These are phyloP conservation scores for Penicillium frequentans DNA, from an alignment of 2,329 filamentous ascomycete genomes.

Conservation along the genomic window DNA sequence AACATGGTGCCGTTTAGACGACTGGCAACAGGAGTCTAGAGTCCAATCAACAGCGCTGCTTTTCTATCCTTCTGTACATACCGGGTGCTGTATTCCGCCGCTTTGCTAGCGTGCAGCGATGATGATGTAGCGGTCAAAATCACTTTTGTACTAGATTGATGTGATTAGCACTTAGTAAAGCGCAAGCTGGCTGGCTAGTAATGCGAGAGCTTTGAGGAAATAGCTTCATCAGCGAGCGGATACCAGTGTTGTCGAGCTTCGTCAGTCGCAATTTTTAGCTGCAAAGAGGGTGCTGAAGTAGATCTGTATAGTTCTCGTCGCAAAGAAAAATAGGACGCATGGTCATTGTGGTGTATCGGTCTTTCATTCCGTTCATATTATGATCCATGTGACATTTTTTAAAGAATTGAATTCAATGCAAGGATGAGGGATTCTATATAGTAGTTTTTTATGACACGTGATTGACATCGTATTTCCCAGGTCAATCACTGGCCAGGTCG, in stretches of 20 bases:
- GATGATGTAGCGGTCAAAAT: neutral
- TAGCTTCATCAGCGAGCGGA: neutral
- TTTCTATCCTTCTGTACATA: neutral
- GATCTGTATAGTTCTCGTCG: neutral
- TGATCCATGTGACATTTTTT: too few species aligned
- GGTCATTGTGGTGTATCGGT: too few species aligned
- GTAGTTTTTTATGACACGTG: too few species aligned
- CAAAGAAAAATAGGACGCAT: neutral
- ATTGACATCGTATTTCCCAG: too few species aligned
- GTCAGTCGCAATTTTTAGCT: neutral
- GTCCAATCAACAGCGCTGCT: neutral
- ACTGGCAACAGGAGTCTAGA: neutral
- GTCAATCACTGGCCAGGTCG: too few species aligned
- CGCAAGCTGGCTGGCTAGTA: neutral
- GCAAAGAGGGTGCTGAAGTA: neutral
- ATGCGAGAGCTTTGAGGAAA: neutral
- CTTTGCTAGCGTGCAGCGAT: neutral
- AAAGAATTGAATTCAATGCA: too few species aligned
- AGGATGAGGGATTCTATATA: too few species aligned
- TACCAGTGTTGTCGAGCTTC: neutral
- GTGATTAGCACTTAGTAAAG: neutral
- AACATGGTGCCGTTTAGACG: neutral
- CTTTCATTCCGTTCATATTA: too few species aligned
- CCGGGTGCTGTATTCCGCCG: too few species aligned
- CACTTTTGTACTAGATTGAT: neutral